Evolutionary conservation across 73 alveolate species (phyloP), one percentile per base, ranked within the genome.

Genomic region (Paramecium caudatum): DNA sequence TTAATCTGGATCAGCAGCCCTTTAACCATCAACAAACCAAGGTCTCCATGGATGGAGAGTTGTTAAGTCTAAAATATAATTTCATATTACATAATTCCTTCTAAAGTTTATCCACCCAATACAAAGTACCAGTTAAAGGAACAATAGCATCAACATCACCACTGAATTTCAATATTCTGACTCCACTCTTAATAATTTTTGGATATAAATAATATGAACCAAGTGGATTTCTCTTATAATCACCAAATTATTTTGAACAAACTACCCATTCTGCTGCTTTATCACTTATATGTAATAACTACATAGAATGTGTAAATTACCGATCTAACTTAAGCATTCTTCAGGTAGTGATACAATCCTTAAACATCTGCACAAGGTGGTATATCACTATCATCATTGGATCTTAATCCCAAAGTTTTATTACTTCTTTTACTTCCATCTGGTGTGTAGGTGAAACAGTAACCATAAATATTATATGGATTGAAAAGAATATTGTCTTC

Each of bases 121-220:
- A 37, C 30, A 74, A 19, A 41, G 88, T 74, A 41, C 88, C 88
- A 10, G 88, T 74, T 8, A 74, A 4, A 2, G 88, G 88, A 5
- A 74, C 88, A 19, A 74, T 68, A 17, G 88, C 68, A 74, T 74
- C 88, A 74, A 74, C 65, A 43, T 74, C 88, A 39, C 88, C 88
- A 43, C 88, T 74, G 10, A 74, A 74, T 3, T 74, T 12, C 68
- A 74, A 9, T 3, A 74, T 74, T 74, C 88, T 74, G 8, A 74
- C 32, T 37, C 32, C 6, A 27, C 32, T 37, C 21, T 37, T 65
- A 21, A 63, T 27, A 3, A 63, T 8, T 27, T 63, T 33, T 10
- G 5, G 8, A 63, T 63, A 63, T 30, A 63, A n/a, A 63, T 63
- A 63, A 27, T 63, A 63, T 10, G 50, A 63, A 2, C 50, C 82